phyloP scores from a whole-genome alignment of 2,329 filamentous ascomycete species.

The Nigrograna mackinnonii region DNA sequence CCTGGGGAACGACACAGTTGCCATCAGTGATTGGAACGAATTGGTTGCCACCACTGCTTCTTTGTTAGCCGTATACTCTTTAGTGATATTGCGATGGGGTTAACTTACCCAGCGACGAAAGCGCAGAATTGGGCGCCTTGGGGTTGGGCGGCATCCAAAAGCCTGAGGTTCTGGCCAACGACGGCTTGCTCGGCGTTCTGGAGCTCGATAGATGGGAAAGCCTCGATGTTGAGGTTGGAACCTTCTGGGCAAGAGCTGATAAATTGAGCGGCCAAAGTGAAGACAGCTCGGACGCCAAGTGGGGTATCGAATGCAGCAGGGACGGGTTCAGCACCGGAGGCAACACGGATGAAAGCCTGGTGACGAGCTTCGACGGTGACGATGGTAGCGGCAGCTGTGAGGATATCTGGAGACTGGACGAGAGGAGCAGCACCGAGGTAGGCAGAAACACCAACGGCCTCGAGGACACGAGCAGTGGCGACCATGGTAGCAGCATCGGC shows the following conservation, averaged over 20 bases:
- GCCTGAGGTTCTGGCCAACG: constrained; percentile 42
- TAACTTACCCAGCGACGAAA: constrained; percentile 63
- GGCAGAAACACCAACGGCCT: constrained; percentile 74
- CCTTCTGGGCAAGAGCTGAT: constrained; percentile 70
- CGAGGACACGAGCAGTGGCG: constrained; percentile 69
- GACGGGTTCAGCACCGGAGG: constrained; percentile 61
- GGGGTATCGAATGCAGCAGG: constrained; percentile 73
- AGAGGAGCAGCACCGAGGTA: constrained; percentile 72
- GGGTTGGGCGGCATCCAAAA: constrained; percentile 39
- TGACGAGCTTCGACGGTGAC: constrained; percentile 75
- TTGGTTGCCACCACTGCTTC: constrained; percentile 34
- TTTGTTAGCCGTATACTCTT: constrained; percentile 21
- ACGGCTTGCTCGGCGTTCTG: constrained; percentile 53
- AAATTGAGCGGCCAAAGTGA: constrained; percentile 74
- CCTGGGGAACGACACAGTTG: constrained; percentile 65
- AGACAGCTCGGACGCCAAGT: constrained; percentile 69
- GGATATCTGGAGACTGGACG: constrained; percentile 61
- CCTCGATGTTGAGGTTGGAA: constrained; percentile 64
- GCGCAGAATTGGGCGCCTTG: constrained; percentile 62
- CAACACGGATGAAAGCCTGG: constrained; percentile 71
- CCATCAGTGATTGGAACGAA: constrained; percentile 62
- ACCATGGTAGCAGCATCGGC: constrained; percentile 70
- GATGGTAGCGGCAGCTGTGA: constrained; percentile 70
- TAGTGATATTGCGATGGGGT: constrained; percentile 24
- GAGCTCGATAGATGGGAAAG: constrained; percentile 63